Percentiles rank a stretch among this genome's conserved stretches.
phyloP scores from a whole-genome alignment of 441 rosid genomes.

The Gossypium armourianum region DNA sequence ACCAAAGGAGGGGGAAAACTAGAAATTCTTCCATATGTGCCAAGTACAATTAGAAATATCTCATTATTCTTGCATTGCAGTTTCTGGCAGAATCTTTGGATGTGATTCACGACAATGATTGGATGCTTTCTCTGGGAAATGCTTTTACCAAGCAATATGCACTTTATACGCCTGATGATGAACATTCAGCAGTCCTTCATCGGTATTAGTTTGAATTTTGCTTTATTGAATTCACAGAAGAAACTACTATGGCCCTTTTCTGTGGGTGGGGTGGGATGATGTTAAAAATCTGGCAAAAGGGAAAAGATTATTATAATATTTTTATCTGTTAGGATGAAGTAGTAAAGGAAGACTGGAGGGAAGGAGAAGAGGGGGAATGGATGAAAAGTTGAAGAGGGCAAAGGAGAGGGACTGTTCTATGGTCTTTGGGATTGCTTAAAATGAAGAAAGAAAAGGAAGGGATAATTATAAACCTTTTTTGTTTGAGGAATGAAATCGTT shows the following conservation, averaged over 20 bases:
- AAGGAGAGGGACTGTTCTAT: not conserved
- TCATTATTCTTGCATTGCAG: conserved; percentile 37
- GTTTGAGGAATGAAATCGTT: not conserved
- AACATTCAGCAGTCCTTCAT: conserved; percentile 86
- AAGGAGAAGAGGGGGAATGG: conserved; percentile 4
- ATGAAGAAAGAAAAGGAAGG: not conserved
- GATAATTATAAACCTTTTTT: not conserved
- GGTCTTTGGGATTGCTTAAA: not conserved
- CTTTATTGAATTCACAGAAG: conserved; percentile 15
- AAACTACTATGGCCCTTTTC: not conserved
- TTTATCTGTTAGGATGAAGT: not conserved
- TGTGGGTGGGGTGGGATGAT: not conserved
- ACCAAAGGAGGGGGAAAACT: conserved; percentile 15
- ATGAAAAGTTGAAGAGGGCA: not conserved
- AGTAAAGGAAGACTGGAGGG: not conserved
- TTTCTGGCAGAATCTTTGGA: conserved; percentile 94
- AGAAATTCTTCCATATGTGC: not conserved
- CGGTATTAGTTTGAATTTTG: conserved; percentile 35
- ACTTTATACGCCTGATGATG: conserved; percentile 67
- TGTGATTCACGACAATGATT: conserved; percentile 73
- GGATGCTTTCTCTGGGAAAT: conserved; percentile 86
- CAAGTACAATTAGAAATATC: not conserved
- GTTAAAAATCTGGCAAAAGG: not conserved
- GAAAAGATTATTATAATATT: not conserved
- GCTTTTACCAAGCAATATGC: conserved; percentile 69